Evolutionary conservation across 495 filamentous ascomycete species (phyloP).

Genomic region (Platismatia glauca): DNA sequence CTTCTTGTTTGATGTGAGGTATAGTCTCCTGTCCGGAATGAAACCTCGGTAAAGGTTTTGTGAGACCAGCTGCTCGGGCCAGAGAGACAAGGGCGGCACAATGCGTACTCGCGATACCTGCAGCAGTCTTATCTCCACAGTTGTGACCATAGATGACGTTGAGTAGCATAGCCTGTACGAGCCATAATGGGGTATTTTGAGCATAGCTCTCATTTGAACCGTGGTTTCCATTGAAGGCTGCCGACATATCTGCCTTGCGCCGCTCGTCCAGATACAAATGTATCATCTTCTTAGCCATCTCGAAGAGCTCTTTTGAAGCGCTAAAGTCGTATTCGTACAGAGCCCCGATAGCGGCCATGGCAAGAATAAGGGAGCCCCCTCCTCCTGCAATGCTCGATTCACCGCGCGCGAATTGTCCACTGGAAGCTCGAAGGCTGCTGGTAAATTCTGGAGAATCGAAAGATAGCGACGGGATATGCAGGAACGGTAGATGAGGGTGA

Average conservation of each 20-base stretch:
- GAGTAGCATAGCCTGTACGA: conserved; percentile 96
- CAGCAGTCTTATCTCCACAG: conserved; percentile 81
- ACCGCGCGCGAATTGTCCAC: conserved; percentile 46
- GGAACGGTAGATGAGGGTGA: conserved; percentile 88
- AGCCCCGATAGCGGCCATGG: conserved; percentile 93
- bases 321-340: conserved; percentile 81
- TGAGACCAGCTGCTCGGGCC: conserved; percentile 74
- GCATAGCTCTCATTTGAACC: conserved; percentile 54
- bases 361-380: conserved; percentile 82
- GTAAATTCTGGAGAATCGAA: conserved; percentile 72
- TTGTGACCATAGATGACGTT: conserved; percentile 96
- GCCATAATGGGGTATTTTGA: conserved; percentile 83
- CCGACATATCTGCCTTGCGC: conserved; percentile 78
- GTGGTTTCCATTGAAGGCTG: conserved; percentile 57
- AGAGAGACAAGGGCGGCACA: conserved; percentile 85
- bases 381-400: conserved; percentile 64
- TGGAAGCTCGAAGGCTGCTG: conserved; percentile 45
- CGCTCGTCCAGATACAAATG: conserved; percentile 88
- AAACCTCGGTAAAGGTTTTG: conserved; percentile 35
- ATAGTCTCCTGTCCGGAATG: not conserved
- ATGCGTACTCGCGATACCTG: conserved; percentile 86
- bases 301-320: conserved; percentile 79
- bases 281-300: conserved; percentile 91
- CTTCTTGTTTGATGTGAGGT: conserved; percentile 17
- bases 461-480: conserved; percentile 85